Evolutionary conservation across 345 rosid genomes (phyloP).

Genomic region (Gynandropsis gynandra): DNA sequence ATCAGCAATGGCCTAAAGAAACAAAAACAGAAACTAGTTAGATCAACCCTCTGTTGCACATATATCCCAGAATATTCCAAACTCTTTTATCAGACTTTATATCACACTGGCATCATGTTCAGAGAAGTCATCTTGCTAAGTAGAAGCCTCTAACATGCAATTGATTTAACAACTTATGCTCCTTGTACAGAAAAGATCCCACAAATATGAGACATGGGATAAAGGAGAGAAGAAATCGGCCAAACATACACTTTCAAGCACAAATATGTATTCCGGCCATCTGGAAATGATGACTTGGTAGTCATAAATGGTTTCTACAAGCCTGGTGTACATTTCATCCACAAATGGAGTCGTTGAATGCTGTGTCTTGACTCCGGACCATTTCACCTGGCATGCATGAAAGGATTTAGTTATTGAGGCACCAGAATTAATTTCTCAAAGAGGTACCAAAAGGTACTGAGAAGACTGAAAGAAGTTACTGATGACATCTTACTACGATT

Average conservation of each 20-base stretch:
- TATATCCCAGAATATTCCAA: neutral
- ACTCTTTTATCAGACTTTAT: slow-evolving; percentile 1
- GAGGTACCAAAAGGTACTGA: no score
- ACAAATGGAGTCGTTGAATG: slow-evolving; percentile 93
- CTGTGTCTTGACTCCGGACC: slow-evolving; percentile 92
- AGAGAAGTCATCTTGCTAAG: no score
- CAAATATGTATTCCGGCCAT: slow-evolving; percentile 94
- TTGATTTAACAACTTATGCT: neutral
- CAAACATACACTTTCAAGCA: slow-evolving; percentile 73
- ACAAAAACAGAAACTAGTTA: slow-evolving; percentile 14
- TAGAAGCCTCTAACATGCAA: slow-evolving; percentile 5
- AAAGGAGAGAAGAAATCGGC: slow-evolving; percentile 5
- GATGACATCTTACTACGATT: no score
- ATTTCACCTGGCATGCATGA: slow-evolving; percentile 68
- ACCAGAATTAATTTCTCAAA: neutral
- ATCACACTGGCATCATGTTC: neutral
- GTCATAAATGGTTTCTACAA: slow-evolving; percentile 60
- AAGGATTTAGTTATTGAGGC: slow-evolving; percentile 9
- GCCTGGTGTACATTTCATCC: slow-evolving; percentile 88
- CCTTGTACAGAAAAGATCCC: no score
- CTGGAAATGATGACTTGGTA: slow-evolving; percentile 89
- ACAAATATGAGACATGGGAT: neutral
- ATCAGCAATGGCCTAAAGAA: slow-evolving; percentile 90
- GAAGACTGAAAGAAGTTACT: slow-evolving; percentile 3
- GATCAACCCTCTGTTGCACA: neutral